Conservation (phyloP, 1,284 basidiomycete species). For the Fomitopsis schrenkii region DNA sequence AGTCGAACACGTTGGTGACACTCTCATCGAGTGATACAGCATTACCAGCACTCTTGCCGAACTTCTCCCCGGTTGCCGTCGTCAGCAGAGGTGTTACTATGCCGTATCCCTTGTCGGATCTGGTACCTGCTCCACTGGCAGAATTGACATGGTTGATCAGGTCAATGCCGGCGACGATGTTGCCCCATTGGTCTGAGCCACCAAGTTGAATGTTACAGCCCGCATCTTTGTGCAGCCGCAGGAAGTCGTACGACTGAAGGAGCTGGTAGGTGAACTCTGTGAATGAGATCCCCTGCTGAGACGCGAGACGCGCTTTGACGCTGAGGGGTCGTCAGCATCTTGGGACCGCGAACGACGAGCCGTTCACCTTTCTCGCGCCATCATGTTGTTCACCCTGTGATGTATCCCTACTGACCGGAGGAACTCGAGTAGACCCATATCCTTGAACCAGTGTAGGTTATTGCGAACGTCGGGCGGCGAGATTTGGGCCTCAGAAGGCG, state of each 20-base stretch:
- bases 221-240: constrained; percentile 64
- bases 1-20: constrained; percentile 82
- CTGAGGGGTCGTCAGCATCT: constrained; percentile 36
- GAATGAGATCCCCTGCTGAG: constrained; percentile 86
- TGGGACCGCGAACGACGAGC: not conserved
- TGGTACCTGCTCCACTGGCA: constrained; percentile 19
- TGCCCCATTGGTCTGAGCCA: constrained; percentile 99
- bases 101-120: constrained; percentile 64
- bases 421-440: constrained; percentile 81
- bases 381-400: constrained; percentile 86
- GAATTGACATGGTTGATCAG: constrained; percentile 62
- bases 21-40: constrained; percentile 85
- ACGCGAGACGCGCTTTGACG: constrained; percentile 79
- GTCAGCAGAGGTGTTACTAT: constrained; percentile 94
- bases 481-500: constrained; percentile 15
- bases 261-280: constrained; percentile 98
- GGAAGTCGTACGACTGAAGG: constrained; percentile 95
- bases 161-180: constrained; percentile 91
- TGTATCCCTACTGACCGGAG: constrained; percentile 78
- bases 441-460: constrained; percentile 83
- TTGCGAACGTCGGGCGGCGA: constrained; percentile 57
- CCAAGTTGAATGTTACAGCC: constrained; percentile 89
- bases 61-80: constrained; percentile 88
- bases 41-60: constrained; percentile 96
- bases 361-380: constrained; percentile 80